Evolutionary conservation across 2,329 filamentous ascomycete genomes (phyloP), one percentile per base, ranked within the genome.

Genomic region (Aureobasidium sp.): DNA sequence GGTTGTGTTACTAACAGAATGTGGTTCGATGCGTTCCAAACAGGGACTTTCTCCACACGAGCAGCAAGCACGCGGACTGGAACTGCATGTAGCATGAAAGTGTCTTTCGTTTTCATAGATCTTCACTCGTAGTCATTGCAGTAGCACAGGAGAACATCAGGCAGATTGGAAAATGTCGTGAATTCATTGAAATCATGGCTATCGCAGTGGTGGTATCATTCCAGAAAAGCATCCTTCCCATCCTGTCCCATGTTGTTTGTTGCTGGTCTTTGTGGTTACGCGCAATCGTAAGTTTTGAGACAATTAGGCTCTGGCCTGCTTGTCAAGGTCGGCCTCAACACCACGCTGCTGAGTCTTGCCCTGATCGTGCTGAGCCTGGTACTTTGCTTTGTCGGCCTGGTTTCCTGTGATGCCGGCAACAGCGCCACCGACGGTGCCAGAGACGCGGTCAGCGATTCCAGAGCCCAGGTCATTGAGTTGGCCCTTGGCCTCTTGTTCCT

Each of bases 291-390:
- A 8, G 17, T 2, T 7, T 2, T 12, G 32, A 39, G 32, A 48
- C 26, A 5, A 32, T 51, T 64, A 44, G 12, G 64, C 64, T 47
- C 59, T 47, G 50, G 79, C 83, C 79, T 89, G 79, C 83, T 90
- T 92, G 75, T 88, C 78, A 62, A 96, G 81, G 71, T 96, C 91
- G 41, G 82, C 78, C 82, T 96, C 92, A 1, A 87, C 92, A 55
- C 91, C 89, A 24, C 91, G 84, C 82, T 96, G 89, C 71, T 84
- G 81, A 24, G 88, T 89, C 86, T 94, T 96, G 66, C 92, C 92
- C 66, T 84, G 77, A 69, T 94, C 91, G 71, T 94, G 91, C 75
- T 88, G 78, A 67, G 81, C 73, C 73, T 89, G 79, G 71, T 85
- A 88, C 72, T 85, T 83, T 52, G 79, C 74, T 79, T 92, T 81